Conservation (phyloP, 768 basidiomycete species). For the Trametes punicea region DNA sequence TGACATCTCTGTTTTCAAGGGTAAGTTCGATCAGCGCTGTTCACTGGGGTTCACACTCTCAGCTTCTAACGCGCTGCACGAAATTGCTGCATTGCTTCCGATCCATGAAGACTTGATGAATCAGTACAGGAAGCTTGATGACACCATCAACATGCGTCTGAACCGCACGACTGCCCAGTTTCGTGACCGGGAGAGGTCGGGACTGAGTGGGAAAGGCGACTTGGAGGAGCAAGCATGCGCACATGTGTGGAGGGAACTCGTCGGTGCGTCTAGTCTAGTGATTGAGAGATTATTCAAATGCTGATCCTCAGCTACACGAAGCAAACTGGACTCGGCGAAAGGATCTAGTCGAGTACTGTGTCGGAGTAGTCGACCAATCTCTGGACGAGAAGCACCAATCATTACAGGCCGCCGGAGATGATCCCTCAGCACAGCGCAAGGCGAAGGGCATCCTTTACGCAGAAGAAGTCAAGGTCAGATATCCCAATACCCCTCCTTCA, state of each 20-base stretch:
- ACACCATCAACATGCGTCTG: conserved; percentile 73
- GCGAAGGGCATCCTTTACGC: conserved; percentile 56
- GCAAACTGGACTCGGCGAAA: conserved; percentile 67
- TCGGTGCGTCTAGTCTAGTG: conserved; percentile 47
- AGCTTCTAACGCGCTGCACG: neutral
- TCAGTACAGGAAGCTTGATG: conserved; percentile 80
- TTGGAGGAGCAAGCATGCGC: conserved; percentile 74
- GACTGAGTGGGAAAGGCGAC: conserved; percentile 43
- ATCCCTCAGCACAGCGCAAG: conserved; percentile 45
- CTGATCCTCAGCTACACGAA: conserved; percentile 8
- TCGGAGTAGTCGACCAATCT: conserved; percentile 62
- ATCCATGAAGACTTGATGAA: conserved; percentile 63
- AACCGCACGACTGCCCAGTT: conserved; percentile 76
- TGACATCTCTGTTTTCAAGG: conserved; percentile 76
- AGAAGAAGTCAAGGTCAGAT: conserved; percentile 67
- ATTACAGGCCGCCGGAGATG: conserved; percentile 41
- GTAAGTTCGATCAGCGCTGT: conserved; percentile 31
- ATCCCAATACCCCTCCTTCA: neutral
- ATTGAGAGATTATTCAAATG: neutral
- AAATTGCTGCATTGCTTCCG: neutral
- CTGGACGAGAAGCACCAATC: conserved; percentile 51
- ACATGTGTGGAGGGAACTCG: conserved; percentile 73
- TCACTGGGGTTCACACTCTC: neutral
- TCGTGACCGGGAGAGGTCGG: conserved; percentile 64
- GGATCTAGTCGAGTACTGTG: conserved; percentile 75